These are phyloP conservation scores for Coemansia sp. DNA, from an alignment of 192 early-diverging fungal species.

Conservation along the genomic window DNA sequence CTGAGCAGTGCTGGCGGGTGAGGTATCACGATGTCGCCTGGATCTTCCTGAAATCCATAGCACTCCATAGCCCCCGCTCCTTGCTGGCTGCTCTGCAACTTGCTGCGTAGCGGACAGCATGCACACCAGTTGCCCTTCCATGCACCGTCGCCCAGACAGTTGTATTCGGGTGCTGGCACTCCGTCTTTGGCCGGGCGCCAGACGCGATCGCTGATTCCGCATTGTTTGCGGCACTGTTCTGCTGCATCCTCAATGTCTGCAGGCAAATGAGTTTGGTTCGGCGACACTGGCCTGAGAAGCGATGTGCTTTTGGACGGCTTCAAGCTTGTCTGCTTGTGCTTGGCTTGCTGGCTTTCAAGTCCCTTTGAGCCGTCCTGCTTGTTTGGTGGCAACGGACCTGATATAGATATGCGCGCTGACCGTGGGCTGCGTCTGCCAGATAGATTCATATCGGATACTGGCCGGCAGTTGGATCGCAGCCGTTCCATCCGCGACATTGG, in stretches of 20 bases:
- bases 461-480: constrained; percentile 36
- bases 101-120: constrained; percentile 39
- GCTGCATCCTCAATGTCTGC: constrained; percentile 43
- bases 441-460: constrained; percentile 35
- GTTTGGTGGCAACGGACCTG: not conserved
- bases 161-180: constrained; percentile 18
- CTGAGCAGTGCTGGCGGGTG: constrained; percentile 39
- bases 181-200: constrained; percentile 25
- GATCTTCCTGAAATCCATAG: constrained; percentile 43
- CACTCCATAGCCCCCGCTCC: constrained; percentile 13
- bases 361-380: not conserved
- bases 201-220: constrained; percentile 8
- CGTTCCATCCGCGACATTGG: constrained; percentile 19
- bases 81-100: constrained; percentile 4
- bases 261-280: not conserved
- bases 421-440: constrained; percentile 8
- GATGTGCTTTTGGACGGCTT: constrained; percentile 24
- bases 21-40: constrained; percentile 44
- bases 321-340: not conserved
- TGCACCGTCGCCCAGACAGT: constrained; percentile 11
- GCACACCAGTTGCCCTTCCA: constrained; percentile 51
- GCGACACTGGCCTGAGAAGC: constrained; percentile 1
- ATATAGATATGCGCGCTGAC: not conserved
- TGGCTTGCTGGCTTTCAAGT: too few species aligned
- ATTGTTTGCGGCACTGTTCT: constrained; percentile 18